Conservation (phyloP, 805 yeast genomes). For the Danielia oregonensis region DNA sequence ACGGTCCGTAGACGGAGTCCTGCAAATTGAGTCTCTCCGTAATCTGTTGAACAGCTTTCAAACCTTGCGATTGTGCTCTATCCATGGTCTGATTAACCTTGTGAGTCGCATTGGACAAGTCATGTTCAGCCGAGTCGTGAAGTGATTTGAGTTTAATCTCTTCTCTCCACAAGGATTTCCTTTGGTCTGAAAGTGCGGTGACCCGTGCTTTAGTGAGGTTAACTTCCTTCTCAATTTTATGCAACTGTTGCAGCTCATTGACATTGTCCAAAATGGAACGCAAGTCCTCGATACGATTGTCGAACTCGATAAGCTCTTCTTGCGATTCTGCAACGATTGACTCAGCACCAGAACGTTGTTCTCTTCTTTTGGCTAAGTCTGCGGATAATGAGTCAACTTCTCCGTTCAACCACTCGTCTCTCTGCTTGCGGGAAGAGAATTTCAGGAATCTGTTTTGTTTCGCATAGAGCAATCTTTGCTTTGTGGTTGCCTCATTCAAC, state of each 20-base stretch:
- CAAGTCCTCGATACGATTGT: conserved; percentile 4
- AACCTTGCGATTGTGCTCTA: conserved; percentile 63
- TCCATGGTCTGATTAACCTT: conserved; percentile 71
- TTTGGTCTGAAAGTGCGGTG: conserved; percentile 52
- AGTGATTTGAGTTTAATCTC: conserved; percentile 64
- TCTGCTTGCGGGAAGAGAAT: conserved; percentile 51
- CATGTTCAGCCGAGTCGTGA: conserved; percentile 51
- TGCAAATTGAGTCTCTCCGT: conserved; percentile 53
- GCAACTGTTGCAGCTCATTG: conserved; percentile 1
- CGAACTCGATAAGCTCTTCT: conserved; percentile 20
- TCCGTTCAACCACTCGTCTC: conserved; percentile 62
- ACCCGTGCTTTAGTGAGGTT: conserved; percentile 41
- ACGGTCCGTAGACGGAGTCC: conserved; percentile 68
- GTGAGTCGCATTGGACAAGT: conserved; percentile 55
- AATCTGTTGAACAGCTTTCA: conserved; percentile 65
- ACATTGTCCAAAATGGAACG: conserved; percentile 2
- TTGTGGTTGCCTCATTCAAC: conserved; percentile 41
- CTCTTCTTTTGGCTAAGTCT: conserved; percentile 10
- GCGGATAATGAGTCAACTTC: conserved; percentile 43
- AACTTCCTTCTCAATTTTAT: conserved; percentile 27
- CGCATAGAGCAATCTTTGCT: conserved; percentile 57
- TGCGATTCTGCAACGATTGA: conserved; percentile 16
- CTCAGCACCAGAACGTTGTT: conserved; percentile 1
- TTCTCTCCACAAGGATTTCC: conserved; percentile 75
- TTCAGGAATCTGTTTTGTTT: conserved; percentile 69